These are phyloP conservation scores for Candida arabinofermentans DNA, from an alignment of 805 yeast genomes.

Conservation along the genomic window DNA sequence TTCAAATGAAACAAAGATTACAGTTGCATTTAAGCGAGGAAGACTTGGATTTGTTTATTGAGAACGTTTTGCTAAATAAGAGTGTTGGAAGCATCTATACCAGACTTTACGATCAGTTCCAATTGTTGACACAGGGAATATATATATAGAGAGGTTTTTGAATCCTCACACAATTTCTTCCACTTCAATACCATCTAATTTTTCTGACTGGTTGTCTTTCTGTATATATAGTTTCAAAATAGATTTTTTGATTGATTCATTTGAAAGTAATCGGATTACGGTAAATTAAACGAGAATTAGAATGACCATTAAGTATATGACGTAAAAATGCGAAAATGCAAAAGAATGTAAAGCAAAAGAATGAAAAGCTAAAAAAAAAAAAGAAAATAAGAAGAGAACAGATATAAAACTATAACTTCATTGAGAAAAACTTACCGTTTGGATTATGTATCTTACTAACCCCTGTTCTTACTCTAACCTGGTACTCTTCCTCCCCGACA, in stretches of 20 bases:
- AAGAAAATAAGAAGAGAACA: neutral
- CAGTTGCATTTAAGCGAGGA: conserved; percentile 70
- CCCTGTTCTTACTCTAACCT: conserved; percentile 40
- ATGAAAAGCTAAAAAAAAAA: neutral
- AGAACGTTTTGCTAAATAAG: conserved; percentile 66
- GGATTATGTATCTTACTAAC: conserved; percentile 38
- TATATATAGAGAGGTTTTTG: conserved; percentile 45
- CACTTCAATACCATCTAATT: neutral
- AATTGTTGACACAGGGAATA: conserved; percentile 91
- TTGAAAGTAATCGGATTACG: too few relatives aligned
- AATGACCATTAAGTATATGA: too few relatives aligned
- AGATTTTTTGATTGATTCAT: too few relatives aligned
- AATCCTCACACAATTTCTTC: neutral
- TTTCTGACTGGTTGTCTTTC: too few relatives aligned
- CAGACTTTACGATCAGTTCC: conserved; percentile 91
- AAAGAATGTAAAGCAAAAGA: neutral
- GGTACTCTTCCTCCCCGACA: conserved; percentile 32
- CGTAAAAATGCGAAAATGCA: too few relatives aligned
- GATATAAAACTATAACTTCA: conserved; percentile 14
- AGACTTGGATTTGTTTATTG: conserved; percentile 77
- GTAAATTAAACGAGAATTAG: too few relatives aligned
- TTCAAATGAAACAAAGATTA: conserved; percentile 73
- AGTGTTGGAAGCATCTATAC: conserved; percentile 88
- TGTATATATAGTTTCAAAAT: too few relatives aligned
- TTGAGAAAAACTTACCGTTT: conserved; percentile 30